phyloP scores from a whole-genome alignment of 129 eudicot genomes.

The Gnaphalium uliginosum region DNA sequence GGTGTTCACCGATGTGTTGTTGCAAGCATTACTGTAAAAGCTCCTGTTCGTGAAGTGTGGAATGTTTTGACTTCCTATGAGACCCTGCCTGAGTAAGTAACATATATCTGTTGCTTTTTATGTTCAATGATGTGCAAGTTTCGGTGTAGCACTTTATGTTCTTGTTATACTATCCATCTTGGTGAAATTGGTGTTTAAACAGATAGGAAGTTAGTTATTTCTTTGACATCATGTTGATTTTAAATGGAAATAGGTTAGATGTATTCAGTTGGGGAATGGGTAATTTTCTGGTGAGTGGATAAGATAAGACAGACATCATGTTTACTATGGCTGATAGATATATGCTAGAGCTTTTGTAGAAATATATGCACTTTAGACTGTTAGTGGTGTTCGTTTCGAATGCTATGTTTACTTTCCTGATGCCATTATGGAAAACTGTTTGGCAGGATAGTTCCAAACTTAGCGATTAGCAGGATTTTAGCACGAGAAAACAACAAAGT shows the following conservation, averaged over 20 bases:
- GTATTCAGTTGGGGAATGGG: constrained; percentile 9
- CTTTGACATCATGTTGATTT: constrained; percentile 7
- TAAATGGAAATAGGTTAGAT: constrained; percentile 8
- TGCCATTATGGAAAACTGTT: constrained; percentile 19
- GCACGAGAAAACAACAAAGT: constrained; percentile 93
- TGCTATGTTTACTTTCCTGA: constrained; percentile 28
- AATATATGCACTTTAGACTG: constrained; percentile 7
- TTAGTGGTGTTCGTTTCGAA: not conserved
- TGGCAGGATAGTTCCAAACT: constrained; percentile 94
- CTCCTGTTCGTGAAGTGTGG: constrained; percentile 98
- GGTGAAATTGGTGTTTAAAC: constrained; percentile 17
- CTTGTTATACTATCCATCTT: not conserved
- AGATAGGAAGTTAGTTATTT: constrained; percentile 6
- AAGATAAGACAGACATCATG: constrained; percentile 17
- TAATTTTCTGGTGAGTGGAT: constrained; percentile 5
- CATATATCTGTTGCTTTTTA: constrained; percentile 23
- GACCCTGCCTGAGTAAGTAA: constrained; percentile 88
- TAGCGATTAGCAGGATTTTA: constrained; percentile 90
- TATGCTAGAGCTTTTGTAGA: constrained; percentile 24
- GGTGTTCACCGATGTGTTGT: constrained; percentile 96
- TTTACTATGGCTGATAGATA: constrained; percentile 10
- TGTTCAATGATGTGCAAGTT: not conserved
- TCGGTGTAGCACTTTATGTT: constrained; percentile 25
- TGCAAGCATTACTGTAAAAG: constrained; percentile 96
- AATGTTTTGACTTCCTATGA: constrained; percentile 88